These are phyloP conservation scores for Phalaenopsis hybrid DNA, from an alignment of 116 monocot species.

Conservation along the genomic window DNA sequence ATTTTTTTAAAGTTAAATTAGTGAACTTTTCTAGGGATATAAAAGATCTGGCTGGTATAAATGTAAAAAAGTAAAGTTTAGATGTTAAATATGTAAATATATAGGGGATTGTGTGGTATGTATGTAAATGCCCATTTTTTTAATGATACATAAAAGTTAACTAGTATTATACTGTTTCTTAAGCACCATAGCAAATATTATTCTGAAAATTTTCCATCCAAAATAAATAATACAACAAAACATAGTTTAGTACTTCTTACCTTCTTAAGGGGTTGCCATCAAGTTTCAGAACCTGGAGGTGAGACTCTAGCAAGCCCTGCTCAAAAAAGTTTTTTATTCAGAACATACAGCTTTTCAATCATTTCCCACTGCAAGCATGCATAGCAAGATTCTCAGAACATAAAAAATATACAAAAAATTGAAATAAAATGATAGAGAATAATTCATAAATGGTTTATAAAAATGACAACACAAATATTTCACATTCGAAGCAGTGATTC, in stretches of 20 bases:
- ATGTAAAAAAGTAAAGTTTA: no score
- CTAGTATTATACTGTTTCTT: no score
- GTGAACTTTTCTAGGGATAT: no score
- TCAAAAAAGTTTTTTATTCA: conserved; percentile 9
- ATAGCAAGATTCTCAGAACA: neutral
- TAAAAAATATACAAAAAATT: neutral
- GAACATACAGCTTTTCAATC: neutral
- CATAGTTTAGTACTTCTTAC: conserved; percentile 16
- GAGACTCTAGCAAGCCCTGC: conserved; percentile 80
- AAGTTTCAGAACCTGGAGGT: conserved; percentile 65
- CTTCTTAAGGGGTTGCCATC: conserved; percentile 86
- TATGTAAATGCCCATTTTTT: no score
- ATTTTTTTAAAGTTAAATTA: no score
- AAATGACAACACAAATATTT: neutral
- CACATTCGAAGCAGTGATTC: neutral
- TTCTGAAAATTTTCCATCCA: neutral
- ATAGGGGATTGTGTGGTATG: no score
- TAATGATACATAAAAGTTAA: no score
- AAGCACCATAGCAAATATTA: no score
- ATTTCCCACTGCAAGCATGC: neutral
- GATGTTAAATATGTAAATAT: no score
- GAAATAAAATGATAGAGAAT: neutral
- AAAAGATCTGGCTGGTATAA: no score
- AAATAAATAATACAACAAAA: neutral
- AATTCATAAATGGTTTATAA: neutral